These are phyloP conservation scores for Zasmidium citrigriseum DNA, from an alignment of 2,329 filamentous ascomycete species.

Conservation along the genomic window DNA sequence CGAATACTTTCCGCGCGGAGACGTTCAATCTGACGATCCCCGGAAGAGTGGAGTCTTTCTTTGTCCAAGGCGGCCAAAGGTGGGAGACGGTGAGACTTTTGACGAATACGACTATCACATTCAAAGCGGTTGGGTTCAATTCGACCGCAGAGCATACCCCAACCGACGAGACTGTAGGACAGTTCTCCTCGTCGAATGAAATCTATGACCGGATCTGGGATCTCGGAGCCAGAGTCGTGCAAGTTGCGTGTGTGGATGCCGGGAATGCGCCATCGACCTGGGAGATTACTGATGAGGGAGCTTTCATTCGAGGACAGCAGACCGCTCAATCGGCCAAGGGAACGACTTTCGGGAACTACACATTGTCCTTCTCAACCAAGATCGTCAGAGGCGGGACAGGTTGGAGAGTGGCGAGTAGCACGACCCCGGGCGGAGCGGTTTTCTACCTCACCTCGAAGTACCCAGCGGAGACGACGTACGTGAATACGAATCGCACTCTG, in stretches of 20 bases:
- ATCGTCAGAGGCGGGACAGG: conserved; percentile 42
- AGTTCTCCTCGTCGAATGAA: conserved; percentile 34
- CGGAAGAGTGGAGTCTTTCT: conserved; percentile 35
- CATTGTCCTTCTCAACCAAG: conserved; percentile 40
- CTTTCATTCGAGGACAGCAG: conserved; percentile 37
- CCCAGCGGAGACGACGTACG: conserved; percentile 27
- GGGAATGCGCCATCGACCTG: conserved; percentile 40
- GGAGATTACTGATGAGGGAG: conserved; percentile 38
- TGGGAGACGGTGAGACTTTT: conserved; percentile 44
- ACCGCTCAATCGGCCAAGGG: conserved; percentile 33
- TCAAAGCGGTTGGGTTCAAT: conserved; percentile 37
- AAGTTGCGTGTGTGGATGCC: conserved; percentile 40
- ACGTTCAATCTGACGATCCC: conserved; percentile 39
- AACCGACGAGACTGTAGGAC: conserved; percentile 30
- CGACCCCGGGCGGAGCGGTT: conserved; percentile 21
- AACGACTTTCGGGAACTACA: conserved; percentile 37
- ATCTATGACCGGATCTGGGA: conserved; percentile 40
- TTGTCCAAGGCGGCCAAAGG: conserved; percentile 45
- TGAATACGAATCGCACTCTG: conserved; percentile 39
- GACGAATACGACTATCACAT: conserved; percentile 35
- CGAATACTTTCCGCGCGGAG: conserved; percentile 41
- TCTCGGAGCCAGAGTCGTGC: conserved; percentile 39
- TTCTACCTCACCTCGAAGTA: conserved; percentile 31
- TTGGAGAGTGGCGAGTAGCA: conserved; percentile 37
- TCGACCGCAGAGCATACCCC: conserved; percentile 30